These are phyloP conservation scores for Tuber umbilicatum DNA, from an alignment of 495 filamentous ascomycete genomes.

Conservation along the genomic window DNA sequence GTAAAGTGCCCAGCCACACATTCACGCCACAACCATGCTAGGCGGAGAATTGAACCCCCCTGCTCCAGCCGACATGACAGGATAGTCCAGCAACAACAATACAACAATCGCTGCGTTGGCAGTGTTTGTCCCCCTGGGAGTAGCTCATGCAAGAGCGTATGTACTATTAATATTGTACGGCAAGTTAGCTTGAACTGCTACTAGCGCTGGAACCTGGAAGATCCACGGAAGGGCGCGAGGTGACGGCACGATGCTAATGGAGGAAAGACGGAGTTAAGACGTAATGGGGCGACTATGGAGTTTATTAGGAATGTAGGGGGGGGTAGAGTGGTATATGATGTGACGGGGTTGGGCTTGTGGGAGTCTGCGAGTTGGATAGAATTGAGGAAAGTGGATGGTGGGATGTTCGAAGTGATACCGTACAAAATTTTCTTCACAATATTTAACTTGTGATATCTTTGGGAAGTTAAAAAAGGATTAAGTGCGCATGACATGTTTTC, in stretches of 20 bases:
- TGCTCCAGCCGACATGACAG: neutral
- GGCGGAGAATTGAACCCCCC: neutral
- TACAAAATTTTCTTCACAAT: neutral
- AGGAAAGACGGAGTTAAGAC: neutral
- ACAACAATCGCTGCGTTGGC: neutral
- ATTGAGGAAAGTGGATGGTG: neutral
- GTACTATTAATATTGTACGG: neutral
- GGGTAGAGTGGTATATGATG: neutral
- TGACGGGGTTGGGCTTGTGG: neutral
- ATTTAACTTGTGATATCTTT: neutral
- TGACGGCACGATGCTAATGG: neutral
- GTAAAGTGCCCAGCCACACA: neutral
- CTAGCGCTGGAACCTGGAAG: neutral
- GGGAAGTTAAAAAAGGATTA: neutral
- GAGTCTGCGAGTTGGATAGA: neutral
- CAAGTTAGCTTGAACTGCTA: neutral
- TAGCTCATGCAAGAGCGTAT: neutral
- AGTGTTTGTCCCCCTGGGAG: neutral
- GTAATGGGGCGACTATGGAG: neutral
- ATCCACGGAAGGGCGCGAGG: neutral
- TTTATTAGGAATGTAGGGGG: neutral
- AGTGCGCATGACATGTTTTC: neutral
- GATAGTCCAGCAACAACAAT: neutral
- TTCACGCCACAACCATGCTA: neutral
- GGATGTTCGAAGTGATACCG: neutral